A percentile compares a stretch with the other conserved stretches of the same genome.
Evolutionary conservation across 768 basidiomycete species (phyloP).

Genomic region (Daedaleopsis nitida): DNA sequence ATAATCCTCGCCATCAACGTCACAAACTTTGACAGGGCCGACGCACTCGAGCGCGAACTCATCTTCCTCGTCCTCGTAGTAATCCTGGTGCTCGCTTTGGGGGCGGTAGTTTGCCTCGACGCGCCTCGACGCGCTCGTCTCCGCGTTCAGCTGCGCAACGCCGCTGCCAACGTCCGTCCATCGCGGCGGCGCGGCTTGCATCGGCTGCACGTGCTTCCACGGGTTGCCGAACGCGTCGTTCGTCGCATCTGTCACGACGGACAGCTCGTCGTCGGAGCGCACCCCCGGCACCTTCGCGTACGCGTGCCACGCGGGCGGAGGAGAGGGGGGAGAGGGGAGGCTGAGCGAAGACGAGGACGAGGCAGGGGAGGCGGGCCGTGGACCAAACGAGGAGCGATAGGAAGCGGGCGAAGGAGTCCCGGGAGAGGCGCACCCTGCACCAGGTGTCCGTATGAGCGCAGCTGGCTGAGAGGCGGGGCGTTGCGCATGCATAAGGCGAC

Average conservation of each 20-base stretch:
- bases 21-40: neutral
- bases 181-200: neutral
- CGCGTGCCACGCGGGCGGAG: neutral
- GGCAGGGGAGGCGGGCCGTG: too few species aligned
- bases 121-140: too few species aligned
- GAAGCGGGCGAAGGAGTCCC: too few species aligned
- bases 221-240: conserved; percentile 10
- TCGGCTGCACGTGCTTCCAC: conserved; percentile 4
- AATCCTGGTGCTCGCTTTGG: too few species aligned
- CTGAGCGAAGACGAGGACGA: neutral
- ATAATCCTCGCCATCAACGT: neutral
- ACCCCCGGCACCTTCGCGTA: neutral
- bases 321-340: neutral
- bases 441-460: neutral
- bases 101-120: too few species aligned
- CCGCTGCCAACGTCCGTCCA: neutral
- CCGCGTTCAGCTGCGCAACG: too few species aligned
- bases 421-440: too few species aligned
- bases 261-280: neutral
- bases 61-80: too few species aligned
- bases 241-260: conserved; percentile 2
- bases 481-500: too few species aligned
- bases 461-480: neutral
- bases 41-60: neutral
- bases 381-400: too few species aligned